A percentile compares a stretch with the other conserved stretches of the same genome.
Conservation (phyloP, 2,329 filamentous ascomycete species). For the Clarireedia monteithiana region DNA sequence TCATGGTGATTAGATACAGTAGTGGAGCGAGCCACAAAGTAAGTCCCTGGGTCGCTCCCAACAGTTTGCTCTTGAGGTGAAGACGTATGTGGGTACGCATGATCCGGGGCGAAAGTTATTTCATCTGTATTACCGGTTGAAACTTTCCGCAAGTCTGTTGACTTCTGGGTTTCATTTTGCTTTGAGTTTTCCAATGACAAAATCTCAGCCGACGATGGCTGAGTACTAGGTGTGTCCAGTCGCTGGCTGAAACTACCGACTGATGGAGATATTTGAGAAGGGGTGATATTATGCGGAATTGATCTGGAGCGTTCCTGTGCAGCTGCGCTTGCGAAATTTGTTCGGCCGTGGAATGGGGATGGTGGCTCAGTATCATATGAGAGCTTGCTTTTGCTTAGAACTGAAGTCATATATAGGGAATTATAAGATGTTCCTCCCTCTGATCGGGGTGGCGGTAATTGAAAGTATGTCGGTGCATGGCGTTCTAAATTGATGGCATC, state of each 20-base stretch:
- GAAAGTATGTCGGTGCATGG: constrained; percentile 32
- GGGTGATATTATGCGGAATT: constrained; percentile 10
- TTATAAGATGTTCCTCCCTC: constrained; percentile 18
- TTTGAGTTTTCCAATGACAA: constrained; percentile 12
- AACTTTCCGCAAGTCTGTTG: constrained; percentile 1
- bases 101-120: constrained; percentile 14
- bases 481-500: constrained; percentile 34
- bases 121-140: constrained; percentile 2
- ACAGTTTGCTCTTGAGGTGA: constrained; percentile 8
- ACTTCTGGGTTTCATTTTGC: constrained; percentile 7
- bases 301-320: constrained; percentile 12
- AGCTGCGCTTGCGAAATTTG: constrained; percentile 10
- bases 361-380: constrained; percentile 9
- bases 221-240: constrained; percentile 14
- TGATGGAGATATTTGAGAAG: constrained; percentile 19
- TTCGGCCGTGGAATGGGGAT: constrained; percentile 11
- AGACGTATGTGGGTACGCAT: not conserved
- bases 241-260: constrained; percentile 2
- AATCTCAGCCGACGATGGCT: constrained; percentile 14
- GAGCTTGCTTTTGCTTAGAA: constrained; percentile 8
- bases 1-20: not conserved
- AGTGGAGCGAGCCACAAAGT: constrained; percentile 13
- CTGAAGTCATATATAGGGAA: constrained; percentile 12
- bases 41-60: constrained; percentile 10
- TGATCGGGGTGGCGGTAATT: constrained; percentile 28